Conservation (phyloP, 371 early-diverging fungal species). For the Blakeslea trispora region DNA sequence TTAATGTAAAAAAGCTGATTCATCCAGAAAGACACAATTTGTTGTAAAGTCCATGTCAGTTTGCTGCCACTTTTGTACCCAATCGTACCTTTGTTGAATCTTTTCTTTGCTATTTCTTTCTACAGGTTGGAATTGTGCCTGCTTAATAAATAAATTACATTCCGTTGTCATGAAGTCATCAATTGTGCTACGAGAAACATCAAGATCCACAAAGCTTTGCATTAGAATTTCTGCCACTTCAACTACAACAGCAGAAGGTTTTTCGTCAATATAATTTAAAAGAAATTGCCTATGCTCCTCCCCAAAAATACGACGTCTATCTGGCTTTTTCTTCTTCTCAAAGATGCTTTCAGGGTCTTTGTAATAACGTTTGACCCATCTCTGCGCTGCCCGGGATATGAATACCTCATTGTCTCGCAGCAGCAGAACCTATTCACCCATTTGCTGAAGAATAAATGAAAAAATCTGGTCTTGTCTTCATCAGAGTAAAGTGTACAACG, state of each 20-base stretch:
- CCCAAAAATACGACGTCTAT: slow-evolving; percentile 3
- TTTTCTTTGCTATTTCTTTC: slow-evolving; percentile 9
- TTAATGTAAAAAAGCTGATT: slow-evolving; percentile 16
- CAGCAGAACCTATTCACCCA: slow-evolving; percentile 15
- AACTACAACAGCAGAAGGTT: slow-evolving; percentile 17
- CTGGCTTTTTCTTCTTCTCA: slow-evolving; percentile 12
- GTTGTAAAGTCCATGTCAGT: slow-evolving; percentile 12
- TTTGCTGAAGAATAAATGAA: slow-evolving; percentile 21
- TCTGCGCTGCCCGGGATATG: slow-evolving; percentile 17
- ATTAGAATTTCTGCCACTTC: slow-evolving; percentile 12
- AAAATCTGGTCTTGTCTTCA: slow-evolving; percentile 26
- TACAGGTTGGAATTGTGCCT: slow-evolving; percentile 19
- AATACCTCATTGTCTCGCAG: slow-evolving; percentile 19
- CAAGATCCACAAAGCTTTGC: slow-evolving; percentile 20
- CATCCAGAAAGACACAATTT: slow-evolving; percentile 18
- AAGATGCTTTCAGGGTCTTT: slow-evolving; percentile 24
- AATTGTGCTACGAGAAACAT: slow-evolving; percentile 16
- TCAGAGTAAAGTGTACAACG: slow-evolving; percentile 23
- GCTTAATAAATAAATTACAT: slow-evolving; percentile 21
- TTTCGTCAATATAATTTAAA: slow-evolving; percentile 17
- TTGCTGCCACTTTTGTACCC: slow-evolving; percentile 22
- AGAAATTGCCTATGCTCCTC: slow-evolving; percentile 10
- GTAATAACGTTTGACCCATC: slow-evolving; percentile 16
- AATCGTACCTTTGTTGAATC: slow-evolving; percentile 16
- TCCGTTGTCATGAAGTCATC: slow-evolving; percentile 24